Evolutionary conservation across 345 rosid genomes (phyloP).

Genomic region (Leavenworthia alabamica): DNA sequence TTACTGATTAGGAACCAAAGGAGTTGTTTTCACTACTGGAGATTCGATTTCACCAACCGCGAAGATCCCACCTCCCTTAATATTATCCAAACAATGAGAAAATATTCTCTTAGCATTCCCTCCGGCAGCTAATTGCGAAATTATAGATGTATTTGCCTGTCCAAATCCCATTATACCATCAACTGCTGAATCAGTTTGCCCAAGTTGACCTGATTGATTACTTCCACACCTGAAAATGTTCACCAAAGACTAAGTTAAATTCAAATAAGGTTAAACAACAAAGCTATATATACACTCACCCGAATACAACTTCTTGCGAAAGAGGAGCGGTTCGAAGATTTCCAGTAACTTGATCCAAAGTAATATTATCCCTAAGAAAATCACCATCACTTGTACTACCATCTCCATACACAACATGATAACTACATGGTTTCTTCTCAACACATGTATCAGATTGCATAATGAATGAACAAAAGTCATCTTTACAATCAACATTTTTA

Average conservation of each 20-base stretch:
- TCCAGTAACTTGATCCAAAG: constrained; percentile 25
- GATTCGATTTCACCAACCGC: constrained; percentile 72
- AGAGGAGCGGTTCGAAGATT: constrained; percentile 21
- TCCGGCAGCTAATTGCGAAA: constrained; percentile 72
- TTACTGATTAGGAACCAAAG: constrained; percentile 77
- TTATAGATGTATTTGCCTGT: constrained; percentile 71
- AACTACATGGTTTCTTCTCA: constrained; percentile 20
- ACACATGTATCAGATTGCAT: constrained; percentile 21
- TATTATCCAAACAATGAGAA: constrained; percentile 80
- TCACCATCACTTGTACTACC: constrained; percentile 33
- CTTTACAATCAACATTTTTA: constrained; percentile 20
- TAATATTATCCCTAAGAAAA: constrained; percentile 27
- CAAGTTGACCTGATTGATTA: constrained; percentile 71
- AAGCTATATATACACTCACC: too few relatives aligned
- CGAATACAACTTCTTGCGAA: constrained; percentile 19
- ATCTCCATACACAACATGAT: constrained; percentile 33
- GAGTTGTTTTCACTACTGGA: constrained; percentile 67
- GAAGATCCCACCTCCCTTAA: constrained; percentile 79
- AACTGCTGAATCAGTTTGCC: constrained; percentile 63
- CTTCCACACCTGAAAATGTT: constrained; percentile 59
- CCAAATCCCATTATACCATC: constrained; percentile 96
- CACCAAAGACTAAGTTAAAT: too few relatives aligned
- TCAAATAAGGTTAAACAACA: too few relatives aligned
- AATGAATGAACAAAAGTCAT: constrained; percentile 19
- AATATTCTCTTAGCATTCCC: constrained; percentile 60